phyloP scores from a whole-genome alignment of 2,329 filamentous ascomycete genomes.

The Oidium heveae region DNA sequence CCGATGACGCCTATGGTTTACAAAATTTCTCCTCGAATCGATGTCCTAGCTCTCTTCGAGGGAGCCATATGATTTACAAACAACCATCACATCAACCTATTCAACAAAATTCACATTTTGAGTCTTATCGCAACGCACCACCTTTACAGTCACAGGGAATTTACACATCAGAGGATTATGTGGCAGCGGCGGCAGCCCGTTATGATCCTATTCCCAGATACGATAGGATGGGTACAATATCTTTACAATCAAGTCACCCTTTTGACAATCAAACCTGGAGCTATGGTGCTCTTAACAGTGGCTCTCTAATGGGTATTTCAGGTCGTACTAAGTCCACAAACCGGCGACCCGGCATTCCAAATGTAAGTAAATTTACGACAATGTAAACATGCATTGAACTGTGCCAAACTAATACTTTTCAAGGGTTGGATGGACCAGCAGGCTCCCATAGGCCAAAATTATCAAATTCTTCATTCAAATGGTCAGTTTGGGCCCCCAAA shows the following conservation, averaged over 20 bases:
- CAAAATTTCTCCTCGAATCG: conserved; percentile 46
- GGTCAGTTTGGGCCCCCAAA: conserved; percentile 7
- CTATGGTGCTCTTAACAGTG: conserved; percentile 33
- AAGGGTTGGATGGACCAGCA: conserved; percentile 37
- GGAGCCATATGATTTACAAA: conserved; percentile 16
- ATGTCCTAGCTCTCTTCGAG: conserved; percentile 49
- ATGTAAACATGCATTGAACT: neutral
- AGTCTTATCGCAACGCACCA: conserved; percentile 27
- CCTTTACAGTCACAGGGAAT: conserved; percentile 28
- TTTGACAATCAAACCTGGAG: conserved; percentile 68
- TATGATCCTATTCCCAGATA: conserved; percentile 21
- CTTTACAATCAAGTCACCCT: conserved; percentile 28
- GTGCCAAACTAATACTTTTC: neutral
- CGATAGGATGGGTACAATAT: conserved; percentile 7
- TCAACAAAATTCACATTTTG: conserved; percentile 54
- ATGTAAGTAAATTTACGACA: conserved; percentile 29
- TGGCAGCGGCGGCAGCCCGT: conserved; percentile 15
- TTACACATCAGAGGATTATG: conserved; percentile 42
- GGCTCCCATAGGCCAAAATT: conserved; percentile 19
- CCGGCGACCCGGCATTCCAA: conserved; percentile 38
- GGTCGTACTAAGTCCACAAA: conserved; percentile 29
- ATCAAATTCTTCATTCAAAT: conserved; percentile 7
- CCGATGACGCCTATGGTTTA: conserved; percentile 35
- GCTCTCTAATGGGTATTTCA: conserved; percentile 36
- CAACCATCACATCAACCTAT: conserved; percentile 35